A percentile compares a stretch with the other conserved stretches of the same genome.
Evolutionary conservation across 1,139 yeast species (phyloP).

Genomic region (Blastobotrys petasosporus): DNA sequence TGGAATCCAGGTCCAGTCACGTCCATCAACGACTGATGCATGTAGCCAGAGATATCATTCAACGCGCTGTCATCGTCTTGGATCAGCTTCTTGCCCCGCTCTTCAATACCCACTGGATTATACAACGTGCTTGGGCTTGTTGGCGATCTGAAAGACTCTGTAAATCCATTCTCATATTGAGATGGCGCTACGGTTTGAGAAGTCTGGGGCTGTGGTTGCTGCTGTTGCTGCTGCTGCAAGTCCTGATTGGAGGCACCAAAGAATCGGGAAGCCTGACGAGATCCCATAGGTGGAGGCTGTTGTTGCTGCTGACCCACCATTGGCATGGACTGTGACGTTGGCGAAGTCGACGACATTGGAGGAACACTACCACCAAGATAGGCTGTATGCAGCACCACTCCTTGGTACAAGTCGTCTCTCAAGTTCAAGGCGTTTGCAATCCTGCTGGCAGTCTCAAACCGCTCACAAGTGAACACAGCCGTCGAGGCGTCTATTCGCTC

Average conservation of each 20-base stretch:
- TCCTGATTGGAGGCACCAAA: constrained; percentile 1
- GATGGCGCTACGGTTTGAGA: not conserved
- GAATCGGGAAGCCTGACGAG: not conserved
- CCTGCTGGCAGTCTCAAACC: constrained; percentile 1
- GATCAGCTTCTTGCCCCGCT: constrained; percentile 6
- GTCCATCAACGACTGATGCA: not conserved
- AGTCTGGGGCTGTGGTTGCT: not conserved
- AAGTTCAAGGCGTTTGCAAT: not conserved
- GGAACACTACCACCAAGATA: no score
- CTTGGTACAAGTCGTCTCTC: constrained; percentile 2
- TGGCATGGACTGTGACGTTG: not conserved
- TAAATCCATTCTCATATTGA: not conserved
- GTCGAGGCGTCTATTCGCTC: constrained; percentile 44
- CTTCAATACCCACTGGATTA: not conserved
- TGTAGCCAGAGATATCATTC: constrained; percentile 3
- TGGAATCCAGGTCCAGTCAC: constrained; percentile 2
- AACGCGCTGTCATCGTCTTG: constrained; percentile 6
- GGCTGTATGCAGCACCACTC: not conserved
- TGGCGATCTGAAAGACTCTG: constrained; percentile 18
- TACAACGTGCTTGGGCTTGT: constrained; percentile 27
- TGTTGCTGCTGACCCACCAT: constrained; percentile 4
- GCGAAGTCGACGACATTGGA: no score
- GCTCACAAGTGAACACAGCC: not conserved
- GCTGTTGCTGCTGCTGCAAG: constrained; percentile 8
- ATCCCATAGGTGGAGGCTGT: constrained; percentile 4